Percentiles rank a stretch among this genome's conserved stretches.
phyloP scores from a whole-genome alignment of 225 moss, liverwort and hornwort genomes.

The Marchantia polymorpha region DNA sequence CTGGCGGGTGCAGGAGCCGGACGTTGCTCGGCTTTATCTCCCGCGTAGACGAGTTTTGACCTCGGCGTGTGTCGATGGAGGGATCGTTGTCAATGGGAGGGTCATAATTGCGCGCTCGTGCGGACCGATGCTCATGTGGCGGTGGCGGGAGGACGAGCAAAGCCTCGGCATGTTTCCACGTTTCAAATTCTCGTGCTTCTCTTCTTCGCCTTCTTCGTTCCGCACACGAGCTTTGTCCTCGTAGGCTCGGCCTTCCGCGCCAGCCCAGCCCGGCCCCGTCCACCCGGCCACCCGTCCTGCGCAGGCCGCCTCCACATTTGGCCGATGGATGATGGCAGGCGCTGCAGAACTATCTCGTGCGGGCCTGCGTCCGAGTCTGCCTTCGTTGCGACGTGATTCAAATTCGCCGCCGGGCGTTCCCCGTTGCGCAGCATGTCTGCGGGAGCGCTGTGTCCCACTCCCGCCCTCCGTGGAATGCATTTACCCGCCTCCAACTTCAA shows the following conservation, averaged over 20 bases:
- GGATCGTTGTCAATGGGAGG: neutral
- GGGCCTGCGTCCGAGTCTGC: neutral
- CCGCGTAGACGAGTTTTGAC: constrained; percentile 24
- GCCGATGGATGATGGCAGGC: neutral
- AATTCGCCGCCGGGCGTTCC: neutral
- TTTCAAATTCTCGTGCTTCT: constrained; percentile 12
- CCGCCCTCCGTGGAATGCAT: constrained; percentile 24
- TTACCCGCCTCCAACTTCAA: constrained; percentile 19
- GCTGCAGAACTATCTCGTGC: neutral
- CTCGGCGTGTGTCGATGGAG: constrained; percentile 1
- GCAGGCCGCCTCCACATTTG: constrained; percentile 14
- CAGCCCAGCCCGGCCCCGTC: neutral
- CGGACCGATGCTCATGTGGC: constrained; percentile 1
- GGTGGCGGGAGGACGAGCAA: neutral
- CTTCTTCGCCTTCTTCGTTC: no score
- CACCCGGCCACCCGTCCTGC: neutral
- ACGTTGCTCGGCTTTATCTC: constrained; percentile 20
- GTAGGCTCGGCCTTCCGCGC: neutral
- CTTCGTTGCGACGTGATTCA: neutral
- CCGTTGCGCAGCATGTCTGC: neutral
- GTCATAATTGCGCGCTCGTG: constrained; percentile 10
- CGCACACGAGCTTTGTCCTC: neutral
- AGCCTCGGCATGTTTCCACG: neutral
- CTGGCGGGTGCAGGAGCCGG: neutral
- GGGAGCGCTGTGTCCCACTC: neutral